Conservation (phyloP, 1,284 basidiomycete species). For the Cutaneotrichosporon sp. region DNA sequence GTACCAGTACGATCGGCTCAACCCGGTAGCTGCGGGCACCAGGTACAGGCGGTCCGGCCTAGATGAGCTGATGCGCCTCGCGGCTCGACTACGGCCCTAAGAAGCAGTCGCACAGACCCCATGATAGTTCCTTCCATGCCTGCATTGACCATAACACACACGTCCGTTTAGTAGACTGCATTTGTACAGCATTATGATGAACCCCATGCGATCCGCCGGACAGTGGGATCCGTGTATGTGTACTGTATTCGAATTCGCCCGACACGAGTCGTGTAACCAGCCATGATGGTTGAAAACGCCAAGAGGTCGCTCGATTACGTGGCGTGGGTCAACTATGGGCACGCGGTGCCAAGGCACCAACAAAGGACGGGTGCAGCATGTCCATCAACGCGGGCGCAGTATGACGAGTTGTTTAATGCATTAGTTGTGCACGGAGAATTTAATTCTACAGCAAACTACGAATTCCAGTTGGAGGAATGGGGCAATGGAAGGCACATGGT, state of each 20-base stretch:
- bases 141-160: conserved; percentile 3
- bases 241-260: no score
- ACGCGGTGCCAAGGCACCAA: not conserved
- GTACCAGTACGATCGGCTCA: conserved; percentile 6
- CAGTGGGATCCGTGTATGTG: no score
- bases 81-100: not conserved
- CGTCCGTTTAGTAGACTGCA: not conserved
- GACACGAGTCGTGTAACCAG: no score
- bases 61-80: not conserved
- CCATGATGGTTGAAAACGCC: not conserved
- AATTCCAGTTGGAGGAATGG: not conserved
- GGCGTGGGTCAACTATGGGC: not conserved
- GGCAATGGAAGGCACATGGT: not conserved
- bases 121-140: not conserved
- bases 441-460: not conserved
- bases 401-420: not conserved
- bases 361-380: not conserved
- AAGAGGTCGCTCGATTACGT: not conserved
- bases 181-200: conserved; percentile 4
- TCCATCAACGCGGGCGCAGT: not conserved
- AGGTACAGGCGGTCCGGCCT: no score
- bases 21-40: not conserved
- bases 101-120: not conserved
- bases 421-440: not conserved
- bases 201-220: not conserved